A percentile compares a stretch with the other conserved stretches of the same genome.
Evolutionary conservation across 768 basidiomycete genomes (phyloP).

Genomic region (Macrolepiota dolichaula): DNA sequence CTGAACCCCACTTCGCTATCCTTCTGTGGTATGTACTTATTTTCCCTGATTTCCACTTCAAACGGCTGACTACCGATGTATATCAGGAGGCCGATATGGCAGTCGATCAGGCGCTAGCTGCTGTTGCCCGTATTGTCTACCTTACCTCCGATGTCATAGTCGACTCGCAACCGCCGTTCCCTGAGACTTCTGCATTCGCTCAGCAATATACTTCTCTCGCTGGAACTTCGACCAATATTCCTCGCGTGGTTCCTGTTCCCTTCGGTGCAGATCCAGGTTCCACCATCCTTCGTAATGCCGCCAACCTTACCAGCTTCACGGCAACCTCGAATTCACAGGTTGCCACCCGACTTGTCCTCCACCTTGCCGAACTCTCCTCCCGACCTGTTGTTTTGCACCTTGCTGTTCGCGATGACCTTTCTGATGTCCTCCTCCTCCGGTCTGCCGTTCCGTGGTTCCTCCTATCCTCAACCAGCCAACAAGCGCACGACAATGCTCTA

Average conservation of each 20-base stretch:
- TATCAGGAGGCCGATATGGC: conserved; percentile 17
- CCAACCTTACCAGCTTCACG: conserved; percentile 59
- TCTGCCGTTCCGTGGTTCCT: conserved; percentile 81
- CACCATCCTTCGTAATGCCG: conserved; percentile 46
- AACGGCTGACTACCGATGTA: neutral
- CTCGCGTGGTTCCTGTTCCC: conserved; percentile 49
- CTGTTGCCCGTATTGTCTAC: conserved; percentile 70
- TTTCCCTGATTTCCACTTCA: conserved; percentile 5
- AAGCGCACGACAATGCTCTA: conserved; percentile 88
- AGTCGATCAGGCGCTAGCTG: conserved; percentile 23
- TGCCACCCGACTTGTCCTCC: conserved; percentile 58
- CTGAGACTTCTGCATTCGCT: conserved; percentile 39
- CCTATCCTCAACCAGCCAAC: conserved; percentile 70
- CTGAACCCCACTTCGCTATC: conserved; percentile 11
- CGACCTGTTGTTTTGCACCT: conserved; percentile 72
- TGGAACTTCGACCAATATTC: conserved; percentile 31
- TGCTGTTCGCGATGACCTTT: conserved; percentile 61
- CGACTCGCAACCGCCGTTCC: conserved; percentile 46
- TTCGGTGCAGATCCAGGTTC: conserved; percentile 64
- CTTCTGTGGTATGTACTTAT: conserved; percentile 12
- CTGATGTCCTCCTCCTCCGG: conserved; percentile 72
- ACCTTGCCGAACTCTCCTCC: conserved; percentile 64
- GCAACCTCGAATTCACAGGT: conserved; percentile 47
- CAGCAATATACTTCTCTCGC: conserved; percentile 33
- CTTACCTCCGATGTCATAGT: conserved; percentile 66